phyloP scores from a whole-genome alignment of 768 basidiomycete genomes.

The Auriscalpium vulgare region DNA sequence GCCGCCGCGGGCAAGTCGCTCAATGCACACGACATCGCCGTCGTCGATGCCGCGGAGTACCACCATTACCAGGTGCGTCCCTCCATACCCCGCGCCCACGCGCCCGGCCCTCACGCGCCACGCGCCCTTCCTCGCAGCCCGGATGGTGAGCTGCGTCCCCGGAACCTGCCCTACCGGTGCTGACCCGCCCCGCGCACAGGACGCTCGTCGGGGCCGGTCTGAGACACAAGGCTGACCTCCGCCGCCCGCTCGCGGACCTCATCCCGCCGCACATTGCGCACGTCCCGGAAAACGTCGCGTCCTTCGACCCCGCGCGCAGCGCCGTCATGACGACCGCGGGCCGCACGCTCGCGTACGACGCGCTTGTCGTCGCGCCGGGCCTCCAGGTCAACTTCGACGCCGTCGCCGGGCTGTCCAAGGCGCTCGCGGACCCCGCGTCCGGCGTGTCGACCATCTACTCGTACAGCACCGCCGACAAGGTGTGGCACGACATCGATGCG shows the following conservation, averaged over 20 bases:
- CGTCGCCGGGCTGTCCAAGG: constrained; percentile 65
- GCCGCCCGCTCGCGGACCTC: constrained; percentile 56
- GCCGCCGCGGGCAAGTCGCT: constrained; percentile 59
- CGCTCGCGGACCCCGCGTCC: constrained; percentile 66
- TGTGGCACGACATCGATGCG: constrained; percentile 74
- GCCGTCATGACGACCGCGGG: constrained; percentile 68
- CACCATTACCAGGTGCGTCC: constrained; percentile 76
- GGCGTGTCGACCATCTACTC: constrained; percentile 92
- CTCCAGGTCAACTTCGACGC: constrained; percentile 79
- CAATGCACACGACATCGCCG: constrained; percentile 70
- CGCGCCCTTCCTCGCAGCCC: constrained; percentile 42
- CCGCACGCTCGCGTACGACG: constrained; percentile 68
- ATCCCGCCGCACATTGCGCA: constrained; percentile 70
- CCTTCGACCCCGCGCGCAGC: constrained; percentile 71
- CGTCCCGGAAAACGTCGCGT: constrained; percentile 59
- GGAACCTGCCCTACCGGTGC: neutral
- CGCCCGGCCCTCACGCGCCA: constrained; percentile 1
- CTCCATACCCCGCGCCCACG: neutral
- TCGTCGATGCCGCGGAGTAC: constrained; percentile 72
- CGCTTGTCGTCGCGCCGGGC: constrained; percentile 83
- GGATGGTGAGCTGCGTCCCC: constrained; percentile 59
- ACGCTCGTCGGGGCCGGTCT: constrained; percentile 91
- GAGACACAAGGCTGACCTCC: constrained; percentile 57
- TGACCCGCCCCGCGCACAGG: constrained; percentile 33
- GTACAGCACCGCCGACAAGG: constrained; percentile 83